Evolutionary conservation across 129 eudicot genomes (phyloP), one percentile per base, ranked within the genome.

Genomic region (Gnaphalium uliginosum): DNA sequence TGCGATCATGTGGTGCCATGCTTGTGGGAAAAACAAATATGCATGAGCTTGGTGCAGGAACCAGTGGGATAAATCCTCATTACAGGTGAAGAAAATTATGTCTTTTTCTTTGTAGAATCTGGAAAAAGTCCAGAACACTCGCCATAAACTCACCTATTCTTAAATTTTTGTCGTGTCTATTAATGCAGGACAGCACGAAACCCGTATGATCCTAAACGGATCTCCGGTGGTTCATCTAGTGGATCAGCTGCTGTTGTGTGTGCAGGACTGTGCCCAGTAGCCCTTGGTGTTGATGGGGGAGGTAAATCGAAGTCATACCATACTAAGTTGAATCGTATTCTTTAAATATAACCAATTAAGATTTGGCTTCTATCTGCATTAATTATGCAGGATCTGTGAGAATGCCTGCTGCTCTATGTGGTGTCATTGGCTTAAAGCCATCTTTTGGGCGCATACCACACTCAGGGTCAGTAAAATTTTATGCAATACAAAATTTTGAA

Each of bases 11-110:
- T 72, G 99, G 99, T 25, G 96, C 97, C 75, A 79, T 91, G 72
- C 84, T 95, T 46, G 87, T 95, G 22, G 99, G 99, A 26, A 95
- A 95, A 74, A 95, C 99, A 53, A 95, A 95, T 66, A 95, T 95
- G 97, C 99, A 95, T n/a, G 99, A 95, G 79, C 95, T 95, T n/a
- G 99, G 99, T 32, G 96, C 97, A 41, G 99, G 99, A 81, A 80
- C 87, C 19, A 91, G 97, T 80, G 99, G 99, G 50, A 91, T 95
- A 77, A 95, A 95, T 72, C 99, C 99, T 68, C 99, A 95, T 79
- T 89, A 95, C 29, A 96, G 97, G 99, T 91, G 84, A 26, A 80
- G 64, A 78, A 53, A 24, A 33, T 37, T 37, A 64, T 11, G 48
- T 30, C 15, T 24, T 10, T n/a, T 46, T 18, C 27, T 63, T 19